Base-by-base conservation (phyloP, 106 monocot genomes). In the Dendrobium chrysotoxum region DNA sequence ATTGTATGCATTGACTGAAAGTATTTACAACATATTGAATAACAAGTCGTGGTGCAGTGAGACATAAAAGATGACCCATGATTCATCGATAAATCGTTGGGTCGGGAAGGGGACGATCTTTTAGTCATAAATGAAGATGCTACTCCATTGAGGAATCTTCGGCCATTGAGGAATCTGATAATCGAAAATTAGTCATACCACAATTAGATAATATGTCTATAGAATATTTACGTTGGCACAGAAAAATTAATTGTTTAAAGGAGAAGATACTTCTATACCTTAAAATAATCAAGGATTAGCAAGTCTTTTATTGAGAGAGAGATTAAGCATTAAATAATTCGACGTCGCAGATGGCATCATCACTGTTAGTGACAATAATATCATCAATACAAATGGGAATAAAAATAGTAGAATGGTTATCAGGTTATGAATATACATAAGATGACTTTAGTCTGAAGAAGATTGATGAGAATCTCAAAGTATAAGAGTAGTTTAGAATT, bases 1-100 rank as follows among this genome's bases (percentile, higher is more conserved):
- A 77, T 77, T 77, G 77, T 53, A 77, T 77, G 28, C 46, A 77
- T 77, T 77, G 77, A 77, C 50, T 53, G 26, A 47, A 28, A 46
- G 25, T 53, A 28, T 77, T 77, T n/a, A 77, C 77, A 28, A 28
- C 46, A 77, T 77, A 77, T 26, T 77, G n/a, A 28, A 77, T 77
- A 28, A 50, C 77, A 53, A 26, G 53, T 53, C 77, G 46, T 26
- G 77, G 46, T 8, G 53, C 50, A 53, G 53, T 28, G 45, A 47
- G 77, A 53, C 53, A 77, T n/a, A 77, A 26, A 77, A 77, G 77
- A 77, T 28, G n/a, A 10, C 28, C 26, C 47, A 50, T 23, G 26
- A 77, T 11, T 47, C 50, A 13, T 40, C 53, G 77, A 77, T 77
- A 77, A 40, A 53, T 25, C 26, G 17, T 53, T 11, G n/a, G 77